Evolutionary conservation across 306 rosid species (phyloP), one percentile per base, ranked within the genome.

Genomic region (Trichosanthes truncata): DNA sequence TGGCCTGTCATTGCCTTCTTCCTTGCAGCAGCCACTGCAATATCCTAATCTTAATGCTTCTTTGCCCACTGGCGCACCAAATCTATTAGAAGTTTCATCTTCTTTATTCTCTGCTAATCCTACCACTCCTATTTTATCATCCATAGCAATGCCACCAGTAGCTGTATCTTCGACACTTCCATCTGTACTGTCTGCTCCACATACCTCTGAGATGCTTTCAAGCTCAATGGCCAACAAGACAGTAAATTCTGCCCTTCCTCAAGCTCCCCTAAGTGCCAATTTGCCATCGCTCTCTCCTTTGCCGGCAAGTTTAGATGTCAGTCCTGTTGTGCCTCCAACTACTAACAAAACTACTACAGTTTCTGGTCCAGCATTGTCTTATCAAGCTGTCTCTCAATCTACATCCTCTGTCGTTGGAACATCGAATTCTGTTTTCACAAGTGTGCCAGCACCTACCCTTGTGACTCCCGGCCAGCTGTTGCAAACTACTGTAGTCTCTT

Each of bases 381-480:
- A 87, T 84, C 92, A 90, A 85, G 80, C 86, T 40, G 53, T 83
- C 31, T 85, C 98, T 71, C 91, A 88, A 80, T 52, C 91, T 41
- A 15, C 85, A 17, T 82, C 97, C 57, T 82, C 91, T 13, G 56
- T 80, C 69, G 84, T 81, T 81, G 93, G 93, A 77, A 80, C 93
- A 77, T 82, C 91, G 26, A 88, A 56, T 81, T 82, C 92, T 31
- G 48, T 80, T 33, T 85, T 49, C n/a, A 14, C 83, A 36, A 93
- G 89, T 76, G 60, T 86, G 48, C 83, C 88, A 8, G 82, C 81
- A 35, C 97, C 92, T 69, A 80, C 96, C 68, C 81, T 92, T 84
- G 85, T 94, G 81, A 94, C 97, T 76, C 97, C 97, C 18, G 97
- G 93, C 46, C 97, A 94, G 86, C 84, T 94, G 67, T 84, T 89